phyloP scores from a whole-genome alignment of 2,329 filamentous ascomycete species.

The Fusarium veterinarium region DNA sequence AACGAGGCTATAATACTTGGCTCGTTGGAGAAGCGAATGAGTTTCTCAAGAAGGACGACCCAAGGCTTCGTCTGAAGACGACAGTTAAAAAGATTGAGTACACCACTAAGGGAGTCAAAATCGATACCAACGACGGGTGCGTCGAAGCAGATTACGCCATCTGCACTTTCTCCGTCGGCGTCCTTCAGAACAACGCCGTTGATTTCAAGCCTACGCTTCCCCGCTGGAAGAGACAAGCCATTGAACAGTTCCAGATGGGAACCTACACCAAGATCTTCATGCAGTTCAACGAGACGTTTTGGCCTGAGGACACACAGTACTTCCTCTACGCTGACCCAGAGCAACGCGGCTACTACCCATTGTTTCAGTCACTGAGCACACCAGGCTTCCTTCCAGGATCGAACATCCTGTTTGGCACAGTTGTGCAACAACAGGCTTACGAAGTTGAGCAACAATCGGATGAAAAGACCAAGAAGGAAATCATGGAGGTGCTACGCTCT shows the following conservation, averaged over 20 bases:
- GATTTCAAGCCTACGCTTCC: conserved; percentile 69
- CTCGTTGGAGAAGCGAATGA: conserved; percentile 68
- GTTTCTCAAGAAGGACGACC: conserved; percentile 66
- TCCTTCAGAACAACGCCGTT: conserved; percentile 71
- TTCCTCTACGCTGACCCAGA: conserved; percentile 59
- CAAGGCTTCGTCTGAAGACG: conserved; percentile 68
- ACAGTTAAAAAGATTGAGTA: conserved; percentile 67
- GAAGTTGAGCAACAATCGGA: conserved; percentile 70
- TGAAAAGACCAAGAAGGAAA: conserved; percentile 67
- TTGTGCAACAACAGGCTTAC: conserved; percentile 48
- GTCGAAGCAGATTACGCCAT: conserved; percentile 72
- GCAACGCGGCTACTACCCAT: conserved; percentile 60
- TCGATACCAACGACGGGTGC: conserved; percentile 66
- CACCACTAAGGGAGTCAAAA: conserved; percentile 61
- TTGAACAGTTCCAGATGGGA: conserved; percentile 74
- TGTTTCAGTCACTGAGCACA: conserved; percentile 72
- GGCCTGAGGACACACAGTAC: conserved; percentile 59
- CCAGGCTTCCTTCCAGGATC: conserved; percentile 69
- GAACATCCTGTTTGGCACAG: conserved; percentile 73
- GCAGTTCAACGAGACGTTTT: conserved; percentile 75
- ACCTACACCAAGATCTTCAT: conserved; percentile 80
- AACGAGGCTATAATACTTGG: conserved; percentile 66
- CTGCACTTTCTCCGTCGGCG: conserved; percentile 75
- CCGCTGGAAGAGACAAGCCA: conserved; percentile 71
- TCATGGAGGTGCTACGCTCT: conserved; percentile 70